A percentile compares a stretch with the other conserved stretches of the same genome.
Conservation (phyloP, 768 basidiomycete genomes). For the Psilocybe subaeruginosa region DNA sequence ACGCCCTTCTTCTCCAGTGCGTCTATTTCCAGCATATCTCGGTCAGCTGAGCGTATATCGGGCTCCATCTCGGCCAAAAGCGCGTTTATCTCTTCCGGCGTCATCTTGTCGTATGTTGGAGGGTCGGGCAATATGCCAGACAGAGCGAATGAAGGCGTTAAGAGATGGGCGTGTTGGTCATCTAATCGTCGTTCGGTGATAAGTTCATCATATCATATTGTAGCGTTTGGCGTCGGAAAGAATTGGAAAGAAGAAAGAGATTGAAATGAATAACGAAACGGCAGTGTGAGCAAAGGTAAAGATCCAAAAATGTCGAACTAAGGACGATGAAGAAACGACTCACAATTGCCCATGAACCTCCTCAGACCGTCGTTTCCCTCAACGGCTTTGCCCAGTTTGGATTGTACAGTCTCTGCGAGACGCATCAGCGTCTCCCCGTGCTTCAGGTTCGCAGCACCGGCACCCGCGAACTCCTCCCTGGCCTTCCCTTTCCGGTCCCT, state of each 20-base stretch:
- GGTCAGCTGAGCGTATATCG: slow-evolving; percentile 81
- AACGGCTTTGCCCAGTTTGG: slow-evolving; percentile 56
- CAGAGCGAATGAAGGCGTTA: slow-evolving; percentile 77
- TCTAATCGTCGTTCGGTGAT: slow-evolving; percentile 41
- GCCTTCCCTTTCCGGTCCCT: slow-evolving; percentile 39
- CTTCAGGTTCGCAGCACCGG: slow-evolving; percentile 38
- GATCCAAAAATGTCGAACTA: not conserved
- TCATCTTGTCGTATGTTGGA: slow-evolving; percentile 67
- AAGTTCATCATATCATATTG: not conserved
- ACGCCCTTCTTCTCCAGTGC: slow-evolving; percentile 71
- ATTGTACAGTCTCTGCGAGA: slow-evolving; percentile 64
- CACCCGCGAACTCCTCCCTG: slow-evolving; percentile 31
- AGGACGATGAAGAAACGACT: slow-evolving; percentile 1
- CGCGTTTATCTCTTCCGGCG: slow-evolving; percentile 68
- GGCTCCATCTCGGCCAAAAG: slow-evolving; percentile 80
- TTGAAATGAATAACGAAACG: not conserved
- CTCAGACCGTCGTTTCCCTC: slow-evolving; percentile 72
- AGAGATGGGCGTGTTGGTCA: slow-evolving; percentile 73
- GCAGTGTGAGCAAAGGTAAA: not conserved
- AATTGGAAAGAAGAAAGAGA: not conserved
- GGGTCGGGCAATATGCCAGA: slow-evolving; percentile 58
- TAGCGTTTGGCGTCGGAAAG: not conserved
- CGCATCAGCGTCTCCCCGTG: slow-evolving; percentile 59
- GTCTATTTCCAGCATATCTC: slow-evolving; percentile 81
- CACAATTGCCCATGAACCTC: slow-evolving; percentile 69